phyloP scores from a whole-genome alignment of 495 filamentous ascomycete genomes.

The Saxophila tyrrhenica region DNA sequence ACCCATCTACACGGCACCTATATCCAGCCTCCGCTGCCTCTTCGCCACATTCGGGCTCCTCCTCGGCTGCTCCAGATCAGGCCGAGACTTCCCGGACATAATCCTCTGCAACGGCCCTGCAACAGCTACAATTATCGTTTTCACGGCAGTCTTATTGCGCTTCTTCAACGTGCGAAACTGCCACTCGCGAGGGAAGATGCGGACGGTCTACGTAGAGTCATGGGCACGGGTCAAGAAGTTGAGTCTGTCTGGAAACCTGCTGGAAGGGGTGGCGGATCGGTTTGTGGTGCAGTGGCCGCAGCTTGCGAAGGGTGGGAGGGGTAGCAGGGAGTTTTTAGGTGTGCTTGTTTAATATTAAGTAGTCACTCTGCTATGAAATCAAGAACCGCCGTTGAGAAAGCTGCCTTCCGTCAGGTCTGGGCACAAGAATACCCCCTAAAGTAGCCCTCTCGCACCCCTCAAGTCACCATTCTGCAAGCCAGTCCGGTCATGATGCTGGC shows the following conservation, averaged over 20 bases:
- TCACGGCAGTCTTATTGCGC: slow-evolving; percentile 57
- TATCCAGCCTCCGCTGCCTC: slow-evolving; percentile 47
- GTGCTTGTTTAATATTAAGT: slow-evolving; percentile 22
- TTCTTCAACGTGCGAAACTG: slow-evolving; percentile 39
- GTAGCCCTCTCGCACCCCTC: too few species aligned
- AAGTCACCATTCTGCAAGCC: too few species aligned
- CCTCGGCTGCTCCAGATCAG: slow-evolving; percentile 21
- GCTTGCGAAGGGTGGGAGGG: slow-evolving; percentile 34
- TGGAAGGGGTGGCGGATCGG: slow-evolving; percentile 52
- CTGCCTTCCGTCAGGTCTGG: not conserved
- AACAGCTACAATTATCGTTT: slow-evolving; percentile 66
- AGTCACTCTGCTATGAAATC: not conserved
- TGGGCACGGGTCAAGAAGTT: slow-evolving; percentile 73
- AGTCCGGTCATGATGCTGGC: too few species aligned
- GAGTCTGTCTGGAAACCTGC: slow-evolving; percentile 68
- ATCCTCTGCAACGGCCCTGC: slow-evolving; percentile 85
- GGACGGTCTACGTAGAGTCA: slow-evolving; percentile 76
- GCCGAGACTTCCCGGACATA: slow-evolving; percentile 46
- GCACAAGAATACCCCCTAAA: too few species aligned
- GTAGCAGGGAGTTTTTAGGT: slow-evolving; percentile 28
- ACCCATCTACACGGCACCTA: slow-evolving; percentile 54
- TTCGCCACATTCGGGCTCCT: slow-evolving; percentile 36
- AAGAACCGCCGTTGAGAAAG: not conserved
- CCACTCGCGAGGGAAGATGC: slow-evolving; percentile 39
- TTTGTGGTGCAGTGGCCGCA: slow-evolving; percentile 68